phyloP scores from a whole-genome alignment of 2,329 filamentous ascomycete genomes.

The Fusarium poae region DNA sequence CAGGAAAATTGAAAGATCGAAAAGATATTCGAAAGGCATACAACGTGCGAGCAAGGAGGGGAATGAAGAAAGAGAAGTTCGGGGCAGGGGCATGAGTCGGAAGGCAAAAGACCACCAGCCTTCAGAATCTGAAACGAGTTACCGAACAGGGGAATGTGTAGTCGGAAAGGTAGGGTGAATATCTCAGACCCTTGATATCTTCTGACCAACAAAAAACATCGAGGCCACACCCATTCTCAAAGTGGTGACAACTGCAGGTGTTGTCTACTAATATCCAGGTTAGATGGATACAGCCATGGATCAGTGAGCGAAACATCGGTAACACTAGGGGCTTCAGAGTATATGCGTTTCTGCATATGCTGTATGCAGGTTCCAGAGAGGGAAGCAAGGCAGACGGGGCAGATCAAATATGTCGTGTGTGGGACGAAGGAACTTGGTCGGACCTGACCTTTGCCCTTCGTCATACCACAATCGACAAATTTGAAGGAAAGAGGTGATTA shows the following conservation, averaged over 20 bases:
- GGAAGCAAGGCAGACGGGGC: slow-evolving; percentile 2
- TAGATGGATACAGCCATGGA: neutral
- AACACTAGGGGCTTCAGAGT: neutral
- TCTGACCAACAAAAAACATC: slow-evolving; percentile 13
- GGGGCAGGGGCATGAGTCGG: neutral
- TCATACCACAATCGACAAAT: neutral
- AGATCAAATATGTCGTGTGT: neutral
- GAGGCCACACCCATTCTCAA: neutral
- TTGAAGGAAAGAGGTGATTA: neutral
- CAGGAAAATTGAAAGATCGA: neutral
- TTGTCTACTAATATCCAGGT: slow-evolving; percentile 1
- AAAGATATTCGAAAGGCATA: neutral
- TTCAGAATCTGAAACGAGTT: neutral
- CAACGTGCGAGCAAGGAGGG: neutral
- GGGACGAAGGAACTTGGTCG: neutral
- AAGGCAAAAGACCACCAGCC: neutral
- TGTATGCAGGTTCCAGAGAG: neutral
- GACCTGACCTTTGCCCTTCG: neutral
- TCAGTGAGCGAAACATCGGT: neutral
- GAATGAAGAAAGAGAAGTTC: neutral
- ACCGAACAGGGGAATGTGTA: slow-evolving; percentile 3
- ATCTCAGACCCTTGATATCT: neutral
- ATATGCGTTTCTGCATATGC: neutral
- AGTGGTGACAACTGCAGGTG: neutral
- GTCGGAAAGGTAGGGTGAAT: slow-evolving; percentile 8